These are phyloP conservation scores for Picea abies DNA, from an alignment of 83 land plant genomes.

Conservation along the genomic window DNA sequence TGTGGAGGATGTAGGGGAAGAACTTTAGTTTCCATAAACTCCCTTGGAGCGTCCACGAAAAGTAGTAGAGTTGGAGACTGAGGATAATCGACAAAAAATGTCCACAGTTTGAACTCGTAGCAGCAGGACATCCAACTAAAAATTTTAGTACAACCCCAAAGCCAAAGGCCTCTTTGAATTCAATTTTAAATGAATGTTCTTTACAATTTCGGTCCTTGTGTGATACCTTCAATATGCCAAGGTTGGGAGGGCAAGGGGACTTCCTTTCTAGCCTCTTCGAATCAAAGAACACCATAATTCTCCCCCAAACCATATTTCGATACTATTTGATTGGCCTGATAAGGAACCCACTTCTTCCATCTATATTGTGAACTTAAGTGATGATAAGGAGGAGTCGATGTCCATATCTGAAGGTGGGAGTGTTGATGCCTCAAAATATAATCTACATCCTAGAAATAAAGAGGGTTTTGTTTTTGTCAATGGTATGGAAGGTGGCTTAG, in stretches of 20 bases:
- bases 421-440: too few species aligned
- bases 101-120: not conserved
- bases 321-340: not conserved
- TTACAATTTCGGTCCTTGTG: not conserved
- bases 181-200: not conserved
- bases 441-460: too few species aligned
- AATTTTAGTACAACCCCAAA: not conserved
- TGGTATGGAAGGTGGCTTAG: too few species aligned
- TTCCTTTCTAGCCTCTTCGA: too few species aligned
- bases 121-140: not conserved
- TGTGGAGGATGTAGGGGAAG: not conserved
- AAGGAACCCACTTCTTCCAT: not conserved
- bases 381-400: too few species aligned
- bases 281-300: too few species aligned
- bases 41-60: not conserved
- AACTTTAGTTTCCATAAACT: not conserved
- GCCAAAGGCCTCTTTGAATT: not conserved
- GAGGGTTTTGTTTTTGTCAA: too few species aligned
- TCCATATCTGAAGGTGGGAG: too few species aligned
- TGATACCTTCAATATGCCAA: too few species aligned
- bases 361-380: too few species aligned
- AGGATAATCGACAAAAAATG: not conserved
- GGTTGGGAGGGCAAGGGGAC: too few species aligned
- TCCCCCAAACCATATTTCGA: not conserved
- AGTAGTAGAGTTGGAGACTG: not conserved